Conservation (phyloP, 768 basidiomycete genomes). For the Sarcodon aspratus region DNA sequence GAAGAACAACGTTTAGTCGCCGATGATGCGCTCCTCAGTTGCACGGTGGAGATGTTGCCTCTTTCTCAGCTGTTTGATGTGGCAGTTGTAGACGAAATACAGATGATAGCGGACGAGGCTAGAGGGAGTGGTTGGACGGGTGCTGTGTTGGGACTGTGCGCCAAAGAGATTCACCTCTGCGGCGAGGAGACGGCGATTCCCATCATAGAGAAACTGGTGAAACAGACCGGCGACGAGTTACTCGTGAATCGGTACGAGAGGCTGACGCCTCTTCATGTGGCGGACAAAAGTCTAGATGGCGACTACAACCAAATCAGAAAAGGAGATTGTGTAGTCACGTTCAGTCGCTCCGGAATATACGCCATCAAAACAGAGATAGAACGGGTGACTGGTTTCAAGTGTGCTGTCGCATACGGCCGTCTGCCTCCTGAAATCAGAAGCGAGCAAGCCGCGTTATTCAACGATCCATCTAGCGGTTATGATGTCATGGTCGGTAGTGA, state of each 20-base stretch:
- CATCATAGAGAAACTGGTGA: conserved; percentile 57
- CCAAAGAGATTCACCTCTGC: conserved; percentile 85
- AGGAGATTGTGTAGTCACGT: conserved; percentile 90
- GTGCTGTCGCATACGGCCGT: conserved; percentile 88
- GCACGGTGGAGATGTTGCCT: conserved; percentile 90
- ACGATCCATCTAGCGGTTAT: conserved; percentile 70
- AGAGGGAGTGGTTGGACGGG: conserved; percentile 78
- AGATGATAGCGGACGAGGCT: conserved; percentile 75
- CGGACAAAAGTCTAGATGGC: conserved; percentile 47
- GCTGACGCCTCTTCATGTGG: conserved; percentile 72
- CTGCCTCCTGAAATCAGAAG: conserved; percentile 87
- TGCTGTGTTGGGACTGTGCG: conserved; percentile 67
- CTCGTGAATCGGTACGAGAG: conserved; percentile 77
- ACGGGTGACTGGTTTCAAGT: conserved; percentile 55
- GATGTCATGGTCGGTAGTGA: conserved; percentile 92
- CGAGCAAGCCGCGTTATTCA: conserved; percentile 89
- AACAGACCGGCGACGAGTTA: conserved; percentile 73
- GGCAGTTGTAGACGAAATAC: conserved; percentile 94
- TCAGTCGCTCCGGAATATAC: conserved; percentile 70
- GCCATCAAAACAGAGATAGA: conserved; percentile 66
- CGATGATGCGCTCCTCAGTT: conserved; percentile 50
- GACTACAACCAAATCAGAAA: conserved; percentile 50
- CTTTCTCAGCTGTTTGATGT: conserved; percentile 42
- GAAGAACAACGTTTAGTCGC: conserved; percentile 75
- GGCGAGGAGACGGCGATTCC: conserved; percentile 90